These are phyloP conservation scores for Nephromyces sp. DNA, from an alignment of 169 alveolate genomes.

Conservation along the genomic window DNA sequence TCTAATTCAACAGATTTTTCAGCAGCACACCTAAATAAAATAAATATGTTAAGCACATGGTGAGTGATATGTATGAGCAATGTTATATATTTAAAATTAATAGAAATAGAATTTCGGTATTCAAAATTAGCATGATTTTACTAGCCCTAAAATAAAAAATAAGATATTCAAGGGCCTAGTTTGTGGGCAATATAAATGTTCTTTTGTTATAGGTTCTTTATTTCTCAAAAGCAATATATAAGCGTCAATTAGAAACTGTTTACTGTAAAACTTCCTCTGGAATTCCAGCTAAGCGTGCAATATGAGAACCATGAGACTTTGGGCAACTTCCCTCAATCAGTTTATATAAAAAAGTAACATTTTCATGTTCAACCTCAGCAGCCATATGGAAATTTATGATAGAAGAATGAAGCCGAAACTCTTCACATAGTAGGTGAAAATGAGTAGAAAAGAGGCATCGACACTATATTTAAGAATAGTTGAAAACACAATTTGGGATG, in stretches of 20 bases:
- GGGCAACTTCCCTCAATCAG: slow-evolving; percentile 87
- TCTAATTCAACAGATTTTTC: background rate
- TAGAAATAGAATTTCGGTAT: too few relatives aligned
- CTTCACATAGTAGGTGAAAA: slow-evolving; percentile 75
- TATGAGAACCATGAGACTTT: slow-evolving; percentile 89
- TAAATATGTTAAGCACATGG: background rate
- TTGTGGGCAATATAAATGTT: background rate
- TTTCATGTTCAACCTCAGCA: slow-evolving; percentile 42
- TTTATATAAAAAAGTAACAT: slow-evolving; percentile 81
- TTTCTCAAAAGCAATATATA: background rate
- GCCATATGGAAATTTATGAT: slow-evolving; percentile 69
- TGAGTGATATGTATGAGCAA: background rate
- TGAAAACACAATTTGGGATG: too few relatives aligned
- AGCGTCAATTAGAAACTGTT: background rate
- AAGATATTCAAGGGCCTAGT: too few relatives aligned
- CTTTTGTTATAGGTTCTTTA: background rate
- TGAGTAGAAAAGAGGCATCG: slow-evolving; percentile 92
- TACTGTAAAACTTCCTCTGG: slow-evolving; percentile 47
- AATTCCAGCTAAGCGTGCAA: slow-evolving; percentile 88
- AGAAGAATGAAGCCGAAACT: slow-evolving; percentile 34
- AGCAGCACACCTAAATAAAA: background rate
- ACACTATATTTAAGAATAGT: slow-evolving; percentile 49
- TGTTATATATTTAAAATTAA: background rate
- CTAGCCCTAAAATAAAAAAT: too few relatives aligned
- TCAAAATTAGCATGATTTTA: too few relatives aligned